Evolutionary conservation across 495 filamentous ascomycete genomes (phyloP).

Genomic region (Peziza echinospora): DNA sequence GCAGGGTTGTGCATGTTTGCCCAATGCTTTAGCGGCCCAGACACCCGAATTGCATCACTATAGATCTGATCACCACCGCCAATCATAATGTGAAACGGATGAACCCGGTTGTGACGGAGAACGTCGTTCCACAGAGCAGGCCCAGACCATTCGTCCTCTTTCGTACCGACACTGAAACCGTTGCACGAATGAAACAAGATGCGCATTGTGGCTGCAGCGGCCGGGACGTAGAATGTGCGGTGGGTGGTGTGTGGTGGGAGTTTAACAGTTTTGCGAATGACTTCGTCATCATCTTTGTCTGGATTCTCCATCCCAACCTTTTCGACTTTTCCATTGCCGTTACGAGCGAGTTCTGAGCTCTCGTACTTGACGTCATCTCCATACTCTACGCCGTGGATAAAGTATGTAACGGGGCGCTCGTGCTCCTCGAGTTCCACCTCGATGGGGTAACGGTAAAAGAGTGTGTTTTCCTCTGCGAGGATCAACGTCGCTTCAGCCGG

Average conservation of each 20-base stretch:
- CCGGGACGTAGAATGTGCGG: constrained; percentile 51
- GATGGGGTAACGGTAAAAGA: constrained; percentile 7
- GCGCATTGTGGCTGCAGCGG: constrained; percentile 63
- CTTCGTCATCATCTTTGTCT: neutral
- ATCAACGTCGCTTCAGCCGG: neutral
- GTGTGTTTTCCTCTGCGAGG: neutral
- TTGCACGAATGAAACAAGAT: constrained; percentile 95
- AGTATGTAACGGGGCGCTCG: constrained; percentile 6
- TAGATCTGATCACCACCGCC: constrained; percentile 94
- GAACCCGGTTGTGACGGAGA: constrained; percentile 39
- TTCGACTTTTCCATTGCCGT: neutral
- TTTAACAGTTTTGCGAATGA: neutral
- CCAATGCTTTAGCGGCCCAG: constrained; percentile 60
- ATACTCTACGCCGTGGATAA: constrained; percentile 1
- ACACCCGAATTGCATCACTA: constrained; percentile 69
- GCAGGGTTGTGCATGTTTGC: constrained; percentile 60
- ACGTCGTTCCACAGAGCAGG: constrained; percentile 83
- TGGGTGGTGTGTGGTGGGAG: neutral
- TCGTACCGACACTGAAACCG: constrained; percentile 82
- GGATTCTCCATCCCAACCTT: neutral
- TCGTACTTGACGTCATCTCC: neutral
- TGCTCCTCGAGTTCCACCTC: constrained; percentile 1
- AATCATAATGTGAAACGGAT: constrained; percentile 55
- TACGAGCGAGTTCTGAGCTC: no score
- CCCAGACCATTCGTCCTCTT: constrained; percentile 65